phyloP scores from a whole-genome alignment of 2,329 filamentous ascomycete species.

The Daldinia sp. region DNA sequence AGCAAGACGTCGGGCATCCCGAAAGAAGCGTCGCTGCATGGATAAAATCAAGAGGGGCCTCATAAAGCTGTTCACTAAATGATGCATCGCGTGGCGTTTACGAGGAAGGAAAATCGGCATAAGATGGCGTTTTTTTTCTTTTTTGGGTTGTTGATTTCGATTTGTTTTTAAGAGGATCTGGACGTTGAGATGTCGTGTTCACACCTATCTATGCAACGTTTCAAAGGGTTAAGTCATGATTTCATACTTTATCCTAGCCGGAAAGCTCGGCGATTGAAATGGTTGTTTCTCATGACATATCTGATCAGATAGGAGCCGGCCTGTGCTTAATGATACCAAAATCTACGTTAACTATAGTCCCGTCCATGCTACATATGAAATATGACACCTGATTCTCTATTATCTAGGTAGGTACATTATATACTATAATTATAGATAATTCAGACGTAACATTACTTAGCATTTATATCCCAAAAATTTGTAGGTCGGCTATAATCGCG shows the following conservation, averaged over 20 bases:
- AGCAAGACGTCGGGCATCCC: neutral
- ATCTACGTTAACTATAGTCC: neutral
- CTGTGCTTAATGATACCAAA: neutral
- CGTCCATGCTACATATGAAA: neutral
- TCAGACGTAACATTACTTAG: no score
- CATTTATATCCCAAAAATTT: neutral
- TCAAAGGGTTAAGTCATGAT: neutral
- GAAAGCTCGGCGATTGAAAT: neutral
- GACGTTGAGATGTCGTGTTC: neutral
- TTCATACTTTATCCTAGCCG: neutral
- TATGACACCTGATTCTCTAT: neutral
- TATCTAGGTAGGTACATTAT: no score
- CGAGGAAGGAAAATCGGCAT: constrained; percentile 12
- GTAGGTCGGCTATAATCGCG: neutral
- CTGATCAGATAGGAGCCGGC: neutral
- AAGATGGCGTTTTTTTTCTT: neutral
- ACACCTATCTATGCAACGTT: neutral
- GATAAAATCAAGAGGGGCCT: neutral
- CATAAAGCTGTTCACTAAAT: neutral
- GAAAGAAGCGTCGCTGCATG: neutral
- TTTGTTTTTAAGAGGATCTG: neutral
- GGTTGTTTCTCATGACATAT: neutral
- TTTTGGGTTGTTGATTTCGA: neutral
- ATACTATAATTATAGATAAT: neutral
- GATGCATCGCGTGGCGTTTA: constrained; percentile 24